Evolutionary conservation across 495 filamentous ascomycete genomes (phyloP), one percentile per base, ranked within the genome.

Genomic region (Penicillium malachiteum): DNA sequence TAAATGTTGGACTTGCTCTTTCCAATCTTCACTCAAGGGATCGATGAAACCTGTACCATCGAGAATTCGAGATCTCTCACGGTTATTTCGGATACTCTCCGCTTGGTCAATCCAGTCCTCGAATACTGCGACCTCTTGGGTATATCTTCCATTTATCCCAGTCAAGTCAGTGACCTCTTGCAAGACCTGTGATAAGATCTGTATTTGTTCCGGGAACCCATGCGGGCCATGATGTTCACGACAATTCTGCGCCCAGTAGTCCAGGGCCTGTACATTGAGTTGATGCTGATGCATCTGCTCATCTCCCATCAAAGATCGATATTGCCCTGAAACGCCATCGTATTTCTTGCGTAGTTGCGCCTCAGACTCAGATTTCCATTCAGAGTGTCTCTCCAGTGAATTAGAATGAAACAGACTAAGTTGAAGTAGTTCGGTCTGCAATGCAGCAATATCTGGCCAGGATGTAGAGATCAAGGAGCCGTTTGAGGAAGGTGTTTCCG

Each of bases 401-500:
- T 67, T 66, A 9, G 76, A 78, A 71, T 90, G 87, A 11, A 92
- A 71, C 9, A 92, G 73, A 63, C 84, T 83, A 5, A 92, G 71
- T 63, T 91, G 88, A 18, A 91, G 72, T 17, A 94, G 76, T 61
- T 92, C 87, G 0, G 85, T 84, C 63, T 91, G 88, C 31, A 90
- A 62, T 17, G 80, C 75, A 38, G 80, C 76, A 5, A 80, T 81
- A 63, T 89, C 86, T 47, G 84, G 81, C 69, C 67, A 72, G 1
- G 83, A 80, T 2, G 49, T 81, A 21, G 66, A 58, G 14, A 69
- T 66, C 37, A 72, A 50, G 13, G 59, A 46, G 31, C 53, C 42
- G 42, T 63, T 50, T 16, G 62, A 10, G 7, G 57, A 54, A 12
- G 52, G 5, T 32, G 45, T 30, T 26, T 54, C 50, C 17, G 39